Conservation (phyloP, 2,329 filamentous ascomycete species). For the Emmonsiellopsis sp. region DNA sequence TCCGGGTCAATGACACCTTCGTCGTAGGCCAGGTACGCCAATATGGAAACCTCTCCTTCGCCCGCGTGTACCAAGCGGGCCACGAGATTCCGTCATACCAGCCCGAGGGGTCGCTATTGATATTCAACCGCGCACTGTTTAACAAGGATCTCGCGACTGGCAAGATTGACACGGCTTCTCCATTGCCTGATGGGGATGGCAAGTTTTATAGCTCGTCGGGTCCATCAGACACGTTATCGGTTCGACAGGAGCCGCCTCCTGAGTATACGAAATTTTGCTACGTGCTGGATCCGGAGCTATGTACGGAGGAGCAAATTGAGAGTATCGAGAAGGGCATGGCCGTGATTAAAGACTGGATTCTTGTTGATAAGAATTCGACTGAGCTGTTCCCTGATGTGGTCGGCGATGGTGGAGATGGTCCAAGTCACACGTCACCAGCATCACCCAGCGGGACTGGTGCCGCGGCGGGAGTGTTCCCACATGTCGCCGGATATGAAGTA, state of each 20-base stretch:
- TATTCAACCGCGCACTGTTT: conserved; percentile 44
- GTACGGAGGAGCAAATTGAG: conserved; percentile 36
- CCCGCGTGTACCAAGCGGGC: conserved; percentile 40
- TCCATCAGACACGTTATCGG: not conserved
- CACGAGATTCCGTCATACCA: conserved; percentile 46
- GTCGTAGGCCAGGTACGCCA: conserved; percentile 41
- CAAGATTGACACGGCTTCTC: conserved; percentile 25
- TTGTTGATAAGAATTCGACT: conserved; percentile 22
- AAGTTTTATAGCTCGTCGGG: conserved; percentile 7
- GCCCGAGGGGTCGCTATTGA: conserved; percentile 44
- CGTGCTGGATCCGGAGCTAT: conserved; percentile 20
- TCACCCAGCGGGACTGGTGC: not conserved
- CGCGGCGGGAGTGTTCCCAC: not conserved
- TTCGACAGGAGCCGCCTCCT: not conserved
- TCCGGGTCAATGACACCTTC: conserved; percentile 32
- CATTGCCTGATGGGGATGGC: not conserved
- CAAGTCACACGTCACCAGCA: not conserved
- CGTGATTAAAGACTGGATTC: conserved; percentile 37
- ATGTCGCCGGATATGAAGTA: not conserved
- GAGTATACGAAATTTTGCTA: not conserved
- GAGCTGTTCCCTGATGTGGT: not conserved
- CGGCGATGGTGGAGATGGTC: not conserved
- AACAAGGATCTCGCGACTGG: conserved; percentile 48
- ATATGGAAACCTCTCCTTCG: conserved; percentile 41
- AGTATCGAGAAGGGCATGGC: conserved; percentile 38